phyloP scores from a whole-genome alignment of 1,139 yeast genomes.

The Saccharomyces hybrid region DNA sequence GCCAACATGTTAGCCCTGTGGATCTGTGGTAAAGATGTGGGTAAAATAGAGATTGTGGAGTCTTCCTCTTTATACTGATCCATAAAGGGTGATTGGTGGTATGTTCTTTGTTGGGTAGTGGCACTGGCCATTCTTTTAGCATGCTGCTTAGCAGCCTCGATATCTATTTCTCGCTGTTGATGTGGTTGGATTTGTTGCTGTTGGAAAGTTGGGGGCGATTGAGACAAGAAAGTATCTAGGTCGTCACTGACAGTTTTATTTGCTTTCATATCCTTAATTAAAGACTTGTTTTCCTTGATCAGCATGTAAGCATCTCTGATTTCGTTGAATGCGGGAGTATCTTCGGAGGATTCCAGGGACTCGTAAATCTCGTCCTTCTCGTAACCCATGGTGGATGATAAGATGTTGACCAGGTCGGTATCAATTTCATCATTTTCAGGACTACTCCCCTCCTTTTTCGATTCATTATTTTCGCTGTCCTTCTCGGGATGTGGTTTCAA shows the following conservation, averaged over 20 bases:
- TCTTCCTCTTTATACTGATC: slow-evolving; percentile 31
- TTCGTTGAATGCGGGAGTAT: slow-evolving; percentile 52
- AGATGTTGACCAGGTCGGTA: slow-evolving; percentile 70
- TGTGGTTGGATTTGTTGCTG: slow-evolving; percentile 6
- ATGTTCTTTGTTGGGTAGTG: slow-evolving; percentile 26
- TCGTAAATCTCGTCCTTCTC: slow-evolving; percentile 79
- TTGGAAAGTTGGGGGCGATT: slow-evolving; percentile 27
- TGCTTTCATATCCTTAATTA: slow-evolving; percentile 57
- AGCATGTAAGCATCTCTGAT: slow-evolving; percentile 86
- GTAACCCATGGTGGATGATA: slow-evolving; percentile 87
- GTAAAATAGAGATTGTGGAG: slow-evolving; percentile 78
- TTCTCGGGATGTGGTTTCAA: slow-evolving; percentile 37
- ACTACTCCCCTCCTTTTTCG: slow-evolving; percentile 10
- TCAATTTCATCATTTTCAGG: slow-evolving; percentile 41
- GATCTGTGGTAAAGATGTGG: slow-evolving; percentile 88
- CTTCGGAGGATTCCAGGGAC: slow-evolving; percentile 45
- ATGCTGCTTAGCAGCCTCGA: not conserved
- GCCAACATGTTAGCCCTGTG: slow-evolving; percentile 91
- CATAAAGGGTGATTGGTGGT: slow-evolving; percentile 27
- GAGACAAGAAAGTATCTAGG: slow-evolving; percentile 32
- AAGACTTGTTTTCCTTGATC: slow-evolving; percentile 74
- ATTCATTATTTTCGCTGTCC: slow-evolving; percentile 15
- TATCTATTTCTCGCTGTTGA: slow-evolving; percentile 1
- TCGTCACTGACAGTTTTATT: slow-evolving; percentile 41
- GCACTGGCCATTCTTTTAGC: slow-evolving; percentile 11